Conservation (phyloP, 1,284 basidiomycete species). For the Apiotrichum mycotoxinovorans region DNA sequence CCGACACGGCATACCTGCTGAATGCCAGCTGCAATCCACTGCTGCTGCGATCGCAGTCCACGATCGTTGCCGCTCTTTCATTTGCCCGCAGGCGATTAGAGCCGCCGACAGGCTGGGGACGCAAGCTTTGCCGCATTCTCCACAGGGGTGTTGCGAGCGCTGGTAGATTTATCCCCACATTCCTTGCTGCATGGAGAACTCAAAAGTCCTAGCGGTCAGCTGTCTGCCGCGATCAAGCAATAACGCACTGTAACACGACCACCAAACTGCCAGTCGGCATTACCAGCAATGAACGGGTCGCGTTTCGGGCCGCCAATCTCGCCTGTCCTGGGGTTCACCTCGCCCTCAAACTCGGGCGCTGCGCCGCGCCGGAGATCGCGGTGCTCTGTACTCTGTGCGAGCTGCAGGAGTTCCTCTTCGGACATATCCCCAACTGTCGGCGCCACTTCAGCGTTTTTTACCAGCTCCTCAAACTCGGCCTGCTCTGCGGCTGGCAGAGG, state of each 20-base stretch:
- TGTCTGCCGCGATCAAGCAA: too few relatives aligned
- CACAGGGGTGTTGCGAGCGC: too few relatives aligned
- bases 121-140: too few relatives aligned
- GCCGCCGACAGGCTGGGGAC: too few relatives aligned
- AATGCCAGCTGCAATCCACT: too few relatives aligned
- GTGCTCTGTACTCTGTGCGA: constrained; percentile 43
- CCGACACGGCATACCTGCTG: too few relatives aligned
- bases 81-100: too few relatives aligned
- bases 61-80: too few relatives aligned
- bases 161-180: too few relatives aligned
- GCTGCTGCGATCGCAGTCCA: too few relatives aligned
- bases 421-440: constrained; percentile 6
- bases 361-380: constrained; percentile 52
- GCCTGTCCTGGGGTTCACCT: constrained; percentile 57
- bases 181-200: too few relatives aligned
- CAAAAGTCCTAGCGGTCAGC: too few relatives aligned
- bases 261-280: constrained; percentile 49
- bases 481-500: constrained; percentile 46
- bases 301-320: constrained; percentile 58
- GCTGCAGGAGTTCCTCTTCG: constrained; percentile 4
- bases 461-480: constrained; percentile 49
- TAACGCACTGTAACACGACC: constrained; percentile 50
- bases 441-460: constrained; percentile 38
- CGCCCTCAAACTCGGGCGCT: constrained; percentile 55
- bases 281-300: constrained; percentile 53